A percentile compares a stretch with the other conserved stretches of the same genome.
phyloP scores from a whole-genome alignment of 192 early-diverging fungal genomes.

The Podila clonocystis region DNA sequence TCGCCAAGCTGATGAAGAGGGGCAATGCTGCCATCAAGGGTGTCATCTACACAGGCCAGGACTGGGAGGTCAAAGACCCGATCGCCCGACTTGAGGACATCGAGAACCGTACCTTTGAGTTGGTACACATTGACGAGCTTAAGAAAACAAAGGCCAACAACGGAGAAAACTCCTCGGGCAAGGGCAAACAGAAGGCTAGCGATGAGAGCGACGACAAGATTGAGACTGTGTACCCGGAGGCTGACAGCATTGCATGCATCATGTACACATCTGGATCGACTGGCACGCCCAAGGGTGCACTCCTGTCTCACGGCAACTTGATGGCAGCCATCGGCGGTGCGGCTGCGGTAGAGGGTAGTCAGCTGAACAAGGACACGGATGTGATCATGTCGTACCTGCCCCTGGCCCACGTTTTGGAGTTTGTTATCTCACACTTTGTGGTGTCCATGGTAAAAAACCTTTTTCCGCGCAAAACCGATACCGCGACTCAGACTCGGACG shows the following conservation, averaged over 20 bases:
- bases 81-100: slow-evolving; percentile 23
- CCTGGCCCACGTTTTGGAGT: slow-evolving; percentile 76
- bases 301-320: slow-evolving; percentile 72
- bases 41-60: slow-evolving; percentile 70
- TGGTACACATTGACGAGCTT: slow-evolving; percentile 66
- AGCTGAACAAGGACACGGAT: slow-evolving; percentile 41
- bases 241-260: slow-evolving; percentile 62
- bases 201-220: slow-evolving; percentile 6
- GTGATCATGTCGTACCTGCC: slow-evolving; percentile 67
- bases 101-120: slow-evolving; percentile 16
- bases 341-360: slow-evolving; percentile 28
- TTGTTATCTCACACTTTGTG: slow-evolving; percentile 63
- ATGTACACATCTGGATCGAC: slow-evolving; percentile 84
- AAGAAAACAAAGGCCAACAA: slow-evolving; percentile 43
- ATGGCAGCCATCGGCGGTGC: slow-evolving; percentile 65
- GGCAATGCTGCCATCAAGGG: slow-evolving; percentile 53
- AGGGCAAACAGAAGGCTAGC: slow-evolving; percentile 11
- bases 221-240: slow-evolving; percentile 32
- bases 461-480: not conserved
- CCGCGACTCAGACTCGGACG: too few species aligned
- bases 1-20: slow-evolving; percentile 42
- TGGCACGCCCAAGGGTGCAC: slow-evolving; percentile 82
- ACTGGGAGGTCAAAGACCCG: slow-evolving; percentile 30
- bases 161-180: not conserved
- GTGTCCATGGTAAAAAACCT: slow-evolving; percentile 45